Base-by-base conservation (phyloP, 1,284 basidiomycete genomes). In the Neotropicomus parvogracilis region DNA sequence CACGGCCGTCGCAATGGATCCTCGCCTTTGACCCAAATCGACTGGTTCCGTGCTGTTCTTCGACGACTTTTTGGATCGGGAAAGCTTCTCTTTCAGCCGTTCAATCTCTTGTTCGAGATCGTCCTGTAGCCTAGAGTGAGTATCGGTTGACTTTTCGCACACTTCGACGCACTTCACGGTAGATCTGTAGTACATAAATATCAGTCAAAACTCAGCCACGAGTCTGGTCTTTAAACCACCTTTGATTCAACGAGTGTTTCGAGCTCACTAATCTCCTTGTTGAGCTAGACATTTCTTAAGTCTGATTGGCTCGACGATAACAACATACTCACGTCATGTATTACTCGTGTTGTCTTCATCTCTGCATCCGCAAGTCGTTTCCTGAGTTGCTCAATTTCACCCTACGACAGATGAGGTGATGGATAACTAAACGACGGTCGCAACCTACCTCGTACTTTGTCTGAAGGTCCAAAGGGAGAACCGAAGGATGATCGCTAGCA, bases 161-260 rank as follows among this genome's bases (percentile, higher is more conserved):
- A 36, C 12, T 28, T 34, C 16, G 16, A 54, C 73, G 44, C 57
- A 83, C 83, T 65, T 97, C 92, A 44, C 85, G 83, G 66, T 95
- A 95, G 56, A 95, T 95, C 85, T 88, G 35, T 27, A n/a, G 11
- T 7, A 34, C 24, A 24, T 13, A 40, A 16, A 33, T 8, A 24
- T 69, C 16, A 64, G 54, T 39, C 34, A 26, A 6, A 19, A 6
- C 21, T 29, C 19, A 16, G 36, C 11, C 26, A 31, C 29, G n/a
- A 26, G 38, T 12, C 26, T 21, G 9, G 9, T 46, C 43, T 24
- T 28, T 8, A 9, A 46, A 71, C 44, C 52, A 85, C 81, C 81
- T 97, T 95, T 48, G 89, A 81, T 67, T 97, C 93, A 31, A 95
- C 83, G 37, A 97, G 74, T 48, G 83, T 79, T 67, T 97, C 93